Conservation (phyloP, 768 basidiomycete species). For the Hirschioporus abietinus region DNA sequence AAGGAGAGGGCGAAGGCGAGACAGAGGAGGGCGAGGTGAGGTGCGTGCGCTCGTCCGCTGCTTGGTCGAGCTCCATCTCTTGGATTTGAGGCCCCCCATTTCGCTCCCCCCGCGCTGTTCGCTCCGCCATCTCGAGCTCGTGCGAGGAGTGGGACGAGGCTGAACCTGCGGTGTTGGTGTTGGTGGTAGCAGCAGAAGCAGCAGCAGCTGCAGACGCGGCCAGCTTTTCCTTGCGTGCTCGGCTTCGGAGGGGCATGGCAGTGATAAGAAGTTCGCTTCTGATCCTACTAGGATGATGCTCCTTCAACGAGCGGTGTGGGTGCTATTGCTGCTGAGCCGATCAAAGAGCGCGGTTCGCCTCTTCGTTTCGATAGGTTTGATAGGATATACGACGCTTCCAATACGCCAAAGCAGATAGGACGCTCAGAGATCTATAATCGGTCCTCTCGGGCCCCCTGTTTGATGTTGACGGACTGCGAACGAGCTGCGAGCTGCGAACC, state of each 20-base stretch:
- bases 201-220: no score
- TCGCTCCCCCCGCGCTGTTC: background rate
- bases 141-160: background rate
- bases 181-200: background rate
- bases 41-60: background rate
- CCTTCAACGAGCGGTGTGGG: no score
- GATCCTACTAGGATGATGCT: no score
- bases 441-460: no score
- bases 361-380: no score
- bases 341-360: no score
- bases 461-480: no score
- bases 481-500: no score
- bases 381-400: no score
- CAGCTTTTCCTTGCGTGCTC: background rate
- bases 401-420: no score
- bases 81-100: background rate
- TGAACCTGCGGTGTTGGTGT: background rate
- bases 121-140: background rate
- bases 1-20: background rate
- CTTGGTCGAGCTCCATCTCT: background rate
- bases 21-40: background rate
- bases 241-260: background rate
- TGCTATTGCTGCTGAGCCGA: background rate
- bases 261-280: background rate
- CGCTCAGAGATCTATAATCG: no score